Evolutionary conservation across 1,139 yeast genomes (phyloP).

Genomic region (Kodamaea suecica): DNA sequence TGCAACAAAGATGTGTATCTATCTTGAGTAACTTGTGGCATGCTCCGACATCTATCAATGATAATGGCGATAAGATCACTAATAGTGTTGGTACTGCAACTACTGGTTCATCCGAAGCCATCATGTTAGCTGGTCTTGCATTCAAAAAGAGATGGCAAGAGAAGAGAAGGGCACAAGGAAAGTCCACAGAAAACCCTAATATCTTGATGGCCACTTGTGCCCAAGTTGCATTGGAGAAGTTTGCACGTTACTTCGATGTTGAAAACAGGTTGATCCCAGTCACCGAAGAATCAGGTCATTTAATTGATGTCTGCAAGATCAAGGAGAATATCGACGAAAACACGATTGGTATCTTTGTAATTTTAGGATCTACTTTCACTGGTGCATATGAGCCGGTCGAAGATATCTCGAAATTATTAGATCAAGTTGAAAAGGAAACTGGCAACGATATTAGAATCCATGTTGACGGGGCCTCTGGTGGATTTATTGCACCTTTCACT

Average conservation of each 20-base stretch:
- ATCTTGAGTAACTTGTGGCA: conserved; percentile 81
- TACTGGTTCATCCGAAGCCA: conserved; percentile 92
- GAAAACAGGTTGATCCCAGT: conserved; percentile 77
- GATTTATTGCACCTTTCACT: conserved; percentile 78
- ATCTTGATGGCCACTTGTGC: conserved; percentile 94
- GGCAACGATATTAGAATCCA: conserved; percentile 77
- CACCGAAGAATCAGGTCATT: conserved; percentile 54
- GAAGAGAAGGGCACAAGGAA: conserved; percentile 56
- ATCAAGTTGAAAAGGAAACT: conserved; percentile 63
- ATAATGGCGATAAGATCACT: conserved; percentile 26
- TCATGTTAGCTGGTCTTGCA: conserved; percentile 90
- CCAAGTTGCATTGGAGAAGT: conserved; percentile 91
- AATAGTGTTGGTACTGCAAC: conserved; percentile 83
- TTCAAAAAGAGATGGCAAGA: conserved; percentile 88
- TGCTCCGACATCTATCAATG: conserved; percentile 47
- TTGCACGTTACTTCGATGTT: conserved; percentile 90
- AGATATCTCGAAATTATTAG: conserved; percentile 56
- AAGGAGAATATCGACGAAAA: conserved; percentile 75
- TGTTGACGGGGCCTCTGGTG: conserved; percentile 94
- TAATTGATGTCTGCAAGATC: conserved; percentile 59
- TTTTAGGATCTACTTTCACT: conserved; percentile 88
- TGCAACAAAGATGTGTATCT: conserved; percentile 79
- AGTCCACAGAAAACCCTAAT: conserved; percentile 66
- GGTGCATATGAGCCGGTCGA: conserved; percentile 86
- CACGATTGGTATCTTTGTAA: conserved; percentile 88